Conservation (phyloP, 257 asterid genomes). For the Salvia rosmarinus region DNA sequence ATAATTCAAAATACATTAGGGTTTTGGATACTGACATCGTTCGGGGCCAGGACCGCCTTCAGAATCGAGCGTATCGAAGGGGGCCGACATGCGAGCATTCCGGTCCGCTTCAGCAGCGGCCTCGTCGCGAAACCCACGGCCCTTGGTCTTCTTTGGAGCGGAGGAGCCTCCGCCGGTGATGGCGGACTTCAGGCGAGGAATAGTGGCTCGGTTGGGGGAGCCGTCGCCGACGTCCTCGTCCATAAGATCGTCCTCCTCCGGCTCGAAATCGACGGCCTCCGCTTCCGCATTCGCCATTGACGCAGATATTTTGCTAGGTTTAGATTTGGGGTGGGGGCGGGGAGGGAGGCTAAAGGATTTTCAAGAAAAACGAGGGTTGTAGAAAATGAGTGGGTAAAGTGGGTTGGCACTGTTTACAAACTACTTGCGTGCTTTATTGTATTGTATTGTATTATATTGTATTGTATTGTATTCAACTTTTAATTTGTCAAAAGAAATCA, state of each 20-base stretch:
- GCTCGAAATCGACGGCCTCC: conserved; percentile 93
- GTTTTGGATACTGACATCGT: conserved; percentile 64
- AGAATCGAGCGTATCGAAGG: conserved; percentile 78
- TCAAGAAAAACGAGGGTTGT: too few relatives aligned
- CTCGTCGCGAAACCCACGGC: conserved; percentile 94
- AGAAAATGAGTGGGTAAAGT: too few relatives aligned
- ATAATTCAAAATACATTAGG: conserved; percentile 6
- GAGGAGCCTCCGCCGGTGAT: conserved; percentile 71
- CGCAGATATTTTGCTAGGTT: conserved; percentile 11
- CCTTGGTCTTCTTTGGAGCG: conserved; percentile 87
- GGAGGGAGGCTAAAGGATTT: not conserved
- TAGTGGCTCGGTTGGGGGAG: conserved; percentile 56
- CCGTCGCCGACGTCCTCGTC: conserved; percentile 82
- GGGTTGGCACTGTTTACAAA: too few relatives aligned
- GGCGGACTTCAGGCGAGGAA: conserved; percentile 83
- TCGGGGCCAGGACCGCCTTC: conserved; percentile 97
- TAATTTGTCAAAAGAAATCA: too few relatives aligned
- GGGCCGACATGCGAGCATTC: conserved; percentile 82
- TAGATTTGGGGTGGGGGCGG: conserved; percentile 2
- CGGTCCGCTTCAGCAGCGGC: conserved; percentile 82
- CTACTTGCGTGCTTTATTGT: too few relatives aligned
- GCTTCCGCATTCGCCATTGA: conserved; percentile 84
- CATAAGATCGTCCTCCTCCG: conserved; percentile 97
- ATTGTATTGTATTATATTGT: too few relatives aligned
- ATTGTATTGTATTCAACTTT: too few relatives aligned